Conservation (phyloP, 2,329 filamentous ascomycete species). For the Colletotrichum plurivorum region DNA sequence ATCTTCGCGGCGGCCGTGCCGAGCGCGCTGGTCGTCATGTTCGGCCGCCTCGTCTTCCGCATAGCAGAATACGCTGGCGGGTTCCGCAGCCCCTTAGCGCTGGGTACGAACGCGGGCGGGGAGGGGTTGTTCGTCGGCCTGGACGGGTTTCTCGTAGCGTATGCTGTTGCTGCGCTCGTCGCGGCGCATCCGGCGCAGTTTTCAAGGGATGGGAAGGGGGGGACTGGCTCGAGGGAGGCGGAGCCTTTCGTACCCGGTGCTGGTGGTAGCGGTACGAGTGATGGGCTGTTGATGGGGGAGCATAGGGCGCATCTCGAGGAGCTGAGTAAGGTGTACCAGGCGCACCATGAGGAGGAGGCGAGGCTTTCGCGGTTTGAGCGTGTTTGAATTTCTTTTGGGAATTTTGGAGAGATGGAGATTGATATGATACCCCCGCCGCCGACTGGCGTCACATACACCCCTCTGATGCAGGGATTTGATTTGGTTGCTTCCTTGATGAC, state of each 20-base stretch:
- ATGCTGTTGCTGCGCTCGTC: constrained; percentile 46
- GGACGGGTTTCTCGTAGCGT: constrained; percentile 48
- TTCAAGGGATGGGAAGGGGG: constrained; percentile 28
- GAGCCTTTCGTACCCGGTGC: constrained; percentile 32
- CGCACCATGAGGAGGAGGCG: constrained; percentile 30
- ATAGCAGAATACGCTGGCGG: constrained; percentile 45
- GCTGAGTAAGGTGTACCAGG: constrained; percentile 37
- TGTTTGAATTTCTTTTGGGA: background rate
- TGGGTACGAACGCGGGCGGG: constrained; percentile 45
- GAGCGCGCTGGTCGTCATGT: constrained; percentile 44
- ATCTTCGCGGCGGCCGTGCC: constrained; percentile 45
- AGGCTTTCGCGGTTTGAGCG: constrained; percentile 20
- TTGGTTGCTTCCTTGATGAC: no score
- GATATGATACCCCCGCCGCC: no score
- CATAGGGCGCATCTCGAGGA: constrained; percentile 33
- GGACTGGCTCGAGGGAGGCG: constrained; percentile 10
- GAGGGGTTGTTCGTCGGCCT: constrained; percentile 46
- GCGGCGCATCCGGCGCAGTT: constrained; percentile 48
- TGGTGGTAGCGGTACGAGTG: background rate
- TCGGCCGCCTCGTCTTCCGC: constrained; percentile 47
- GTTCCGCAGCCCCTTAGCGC: constrained; percentile 44
- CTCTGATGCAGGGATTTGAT: no score
- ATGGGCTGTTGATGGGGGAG: background rate
- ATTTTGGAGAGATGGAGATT: no score
- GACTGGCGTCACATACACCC: no score